These are phyloP conservation scores for Scheffersomyces ergatensis DNA, from an alignment of 805 yeast genomes.

Conservation along the genomic window DNA sequence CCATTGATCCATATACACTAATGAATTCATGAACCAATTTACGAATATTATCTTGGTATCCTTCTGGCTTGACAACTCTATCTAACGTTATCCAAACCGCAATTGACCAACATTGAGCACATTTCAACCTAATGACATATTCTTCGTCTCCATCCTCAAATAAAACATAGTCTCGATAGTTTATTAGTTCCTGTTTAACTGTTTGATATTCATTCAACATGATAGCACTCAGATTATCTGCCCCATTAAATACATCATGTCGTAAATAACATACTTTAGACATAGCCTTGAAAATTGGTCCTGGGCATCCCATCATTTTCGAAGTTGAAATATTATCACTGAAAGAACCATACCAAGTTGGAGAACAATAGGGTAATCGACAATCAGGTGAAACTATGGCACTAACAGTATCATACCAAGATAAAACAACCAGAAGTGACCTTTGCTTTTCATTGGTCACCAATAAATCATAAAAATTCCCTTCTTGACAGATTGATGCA, in stretches of 20 bases:
- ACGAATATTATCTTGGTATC: slow-evolving; percentile 22
- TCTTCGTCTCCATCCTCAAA: slow-evolving; percentile 18
- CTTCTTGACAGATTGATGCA: slow-evolving; percentile 47
- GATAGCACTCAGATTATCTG: slow-evolving; percentile 1
- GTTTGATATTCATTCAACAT: slow-evolving; percentile 22
- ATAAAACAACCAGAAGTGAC: slow-evolving; percentile 47
- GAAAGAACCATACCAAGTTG: slow-evolving; percentile 50
- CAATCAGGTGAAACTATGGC: slow-evolving; percentile 58
- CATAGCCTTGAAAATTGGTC: slow-evolving; percentile 50
- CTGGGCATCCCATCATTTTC: slow-evolving; percentile 60
- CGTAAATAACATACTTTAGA: slow-evolving; percentile 42
- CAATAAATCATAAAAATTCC: slow-evolving; percentile 37
- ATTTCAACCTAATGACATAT: slow-evolving; percentile 42
- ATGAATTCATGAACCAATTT: slow-evolving; percentile 46
- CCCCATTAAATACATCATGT: slow-evolving; percentile 15
- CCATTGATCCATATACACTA: slow-evolving; percentile 44
- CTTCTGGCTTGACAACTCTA: slow-evolving; percentile 24
- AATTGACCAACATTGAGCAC: slow-evolving; percentile 59
- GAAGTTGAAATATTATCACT: slow-evolving; percentile 45
- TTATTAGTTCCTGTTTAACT: slow-evolving; percentile 33
- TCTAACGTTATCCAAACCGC: slow-evolving; percentile 28
- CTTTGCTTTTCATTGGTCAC: slow-evolving; percentile 48
- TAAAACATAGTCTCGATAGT: slow-evolving; percentile 47
- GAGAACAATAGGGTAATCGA: slow-evolving; percentile 51
- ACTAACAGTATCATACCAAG: slow-evolving; percentile 60